Base-by-base conservation (phyloP, 2,329 filamentous ascomycete genomes). In the Ceratocystis eucalypticola region DNA sequence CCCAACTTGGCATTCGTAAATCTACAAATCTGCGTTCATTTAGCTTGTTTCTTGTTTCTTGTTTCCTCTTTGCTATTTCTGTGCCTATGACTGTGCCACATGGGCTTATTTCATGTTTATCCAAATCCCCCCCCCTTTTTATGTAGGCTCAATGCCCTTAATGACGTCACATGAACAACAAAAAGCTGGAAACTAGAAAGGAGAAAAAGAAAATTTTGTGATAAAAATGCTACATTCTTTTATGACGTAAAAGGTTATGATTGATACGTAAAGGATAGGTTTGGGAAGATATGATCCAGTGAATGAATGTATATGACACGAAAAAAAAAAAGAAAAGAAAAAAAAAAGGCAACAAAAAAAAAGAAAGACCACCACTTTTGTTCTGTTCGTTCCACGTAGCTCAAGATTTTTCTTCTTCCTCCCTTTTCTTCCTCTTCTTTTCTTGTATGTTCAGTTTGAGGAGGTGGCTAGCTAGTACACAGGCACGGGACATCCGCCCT, bases 401-500 rank as follows among this genome's bases (percentile, higher is more conserved):
- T 30, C 55, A 30, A 37, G 25, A 15, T 6, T 59, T 66, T 48
- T 41, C 44, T 55, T 64, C 62, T 50, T 62, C 25, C 45, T 59
- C 20, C 44, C 7, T 37, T 66, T 33, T 20, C 28, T 65, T 41
- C 20, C 30, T 61, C 28, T 28, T 28, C 41, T 53, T 50, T 20
- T 25, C 37, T 41, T 12, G 37, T 41, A 10, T 15, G 7, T 37
- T 22, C 7, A n/a, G 53, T 30, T 59, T 61, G 15, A 15, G 20
- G 8, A 37, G 3, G 8, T 17, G 15, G 6, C 55, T 20, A 22
- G 7, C n/a, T 37, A 25, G 70, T 82, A 83, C 1, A 77, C 73
- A 25, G 82, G 79, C 1, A 77, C 73, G 22, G 82, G 79, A 72
- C 83, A 85, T n/a, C 81, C 82, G 61, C 76, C 80, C 73, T 85